phyloP scores from a whole-genome alignment of 2,329 filamentous ascomycete species.

The Aspergillus awamori region DNA sequence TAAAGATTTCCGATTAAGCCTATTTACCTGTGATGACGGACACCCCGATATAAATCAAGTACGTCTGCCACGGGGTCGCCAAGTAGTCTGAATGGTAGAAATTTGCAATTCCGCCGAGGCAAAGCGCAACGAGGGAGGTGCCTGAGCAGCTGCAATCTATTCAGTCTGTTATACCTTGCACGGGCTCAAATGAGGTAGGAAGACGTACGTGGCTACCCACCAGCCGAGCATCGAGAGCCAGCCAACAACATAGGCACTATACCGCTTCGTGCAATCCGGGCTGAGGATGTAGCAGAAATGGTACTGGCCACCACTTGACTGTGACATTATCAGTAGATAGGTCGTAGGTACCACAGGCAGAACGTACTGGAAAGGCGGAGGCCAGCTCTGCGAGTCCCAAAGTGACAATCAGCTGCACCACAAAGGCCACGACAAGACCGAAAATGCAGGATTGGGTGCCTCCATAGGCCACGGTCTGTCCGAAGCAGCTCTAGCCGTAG shows the following conservation, averaged over 20 bases:
- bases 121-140: constrained; percentile 15
- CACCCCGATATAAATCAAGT: constrained; percentile 19
- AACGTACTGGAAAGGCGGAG: constrained; percentile 29
- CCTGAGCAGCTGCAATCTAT: constrained; percentile 9
- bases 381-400: constrained; percentile 28
- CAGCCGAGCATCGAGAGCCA: constrained; percentile 25
- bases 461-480: constrained; percentile 17
- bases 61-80: constrained; percentile 24
- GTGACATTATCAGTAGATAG: neutral
- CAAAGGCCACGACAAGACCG: constrained; percentile 23
- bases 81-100: constrained; percentile 19
- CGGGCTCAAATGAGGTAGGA: no score
- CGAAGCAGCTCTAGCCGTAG: constrained; percentile 9
- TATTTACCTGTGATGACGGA: constrained; percentile 12
- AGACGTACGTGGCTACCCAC: constrained; percentile 15
- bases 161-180: neutral
- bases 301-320: constrained; percentile 22
- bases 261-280: constrained; percentile 9
- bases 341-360: neutral
- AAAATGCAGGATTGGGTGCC: constrained; percentile 26
- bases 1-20: neutral
- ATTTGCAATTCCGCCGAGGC: constrained; percentile 14
- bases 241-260: constrained; percentile 20
- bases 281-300: constrained; percentile 29
- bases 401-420: constrained; percentile 27